Percentiles rank a stretch among this genome's conserved stretches.
phyloP scores from a whole-genome alignment of 2,329 filamentous ascomycete species.

The Curvularia sp. region DNA sequence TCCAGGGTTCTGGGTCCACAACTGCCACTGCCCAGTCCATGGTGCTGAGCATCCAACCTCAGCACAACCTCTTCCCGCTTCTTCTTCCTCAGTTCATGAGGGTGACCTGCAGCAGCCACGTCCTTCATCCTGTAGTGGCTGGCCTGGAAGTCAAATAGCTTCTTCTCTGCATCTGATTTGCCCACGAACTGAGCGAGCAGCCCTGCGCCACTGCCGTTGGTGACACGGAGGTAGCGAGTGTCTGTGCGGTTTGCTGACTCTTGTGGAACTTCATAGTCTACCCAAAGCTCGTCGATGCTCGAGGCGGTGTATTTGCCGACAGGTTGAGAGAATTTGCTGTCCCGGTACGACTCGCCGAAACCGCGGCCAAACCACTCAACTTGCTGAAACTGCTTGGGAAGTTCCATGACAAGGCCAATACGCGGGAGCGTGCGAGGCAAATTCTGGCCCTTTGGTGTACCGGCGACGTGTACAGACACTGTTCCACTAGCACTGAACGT shows the following conservation, averaged over 20 bases:
- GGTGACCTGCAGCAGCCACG: slow-evolving; percentile 67
- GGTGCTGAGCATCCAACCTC: slow-evolving; percentile 66
- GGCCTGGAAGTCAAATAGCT: slow-evolving; percentile 59
- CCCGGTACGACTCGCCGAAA: slow-evolving; percentile 69
- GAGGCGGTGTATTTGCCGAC: slow-evolving; percentile 57
- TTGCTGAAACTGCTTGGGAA: slow-evolving; percentile 56
- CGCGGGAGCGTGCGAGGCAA: slow-evolving; percentile 65
- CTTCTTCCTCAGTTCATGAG: slow-evolving; percentile 64
- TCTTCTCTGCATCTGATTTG: slow-evolving; percentile 18
- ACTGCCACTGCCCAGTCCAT: slow-evolving; percentile 67
- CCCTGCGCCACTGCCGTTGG: slow-evolving; percentile 18
- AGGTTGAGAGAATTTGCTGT: slow-evolving; percentile 67
- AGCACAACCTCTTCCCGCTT: slow-evolving; percentile 64
- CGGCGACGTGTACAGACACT: slow-evolving; percentile 56
- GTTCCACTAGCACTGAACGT: slow-evolving; percentile 57
- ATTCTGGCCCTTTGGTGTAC: slow-evolving; percentile 57
- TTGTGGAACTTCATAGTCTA: slow-evolving; percentile 71
- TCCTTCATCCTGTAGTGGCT: slow-evolving; percentile 61
- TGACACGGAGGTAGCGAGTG: slow-evolving; percentile 61
- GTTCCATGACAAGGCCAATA: slow-evolving; percentile 65
- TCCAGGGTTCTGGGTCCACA: slow-evolving; percentile 63
- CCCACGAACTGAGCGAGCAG: slow-evolving; percentile 43
- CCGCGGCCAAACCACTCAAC: slow-evolving; percentile 70
- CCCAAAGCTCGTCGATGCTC: slow-evolving; percentile 60
- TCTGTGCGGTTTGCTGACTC: slow-evolving; percentile 70